Evolutionary conservation across 139 green algal species (phyloP).

Genomic region (Pedinophyceae sp.): DNA sequence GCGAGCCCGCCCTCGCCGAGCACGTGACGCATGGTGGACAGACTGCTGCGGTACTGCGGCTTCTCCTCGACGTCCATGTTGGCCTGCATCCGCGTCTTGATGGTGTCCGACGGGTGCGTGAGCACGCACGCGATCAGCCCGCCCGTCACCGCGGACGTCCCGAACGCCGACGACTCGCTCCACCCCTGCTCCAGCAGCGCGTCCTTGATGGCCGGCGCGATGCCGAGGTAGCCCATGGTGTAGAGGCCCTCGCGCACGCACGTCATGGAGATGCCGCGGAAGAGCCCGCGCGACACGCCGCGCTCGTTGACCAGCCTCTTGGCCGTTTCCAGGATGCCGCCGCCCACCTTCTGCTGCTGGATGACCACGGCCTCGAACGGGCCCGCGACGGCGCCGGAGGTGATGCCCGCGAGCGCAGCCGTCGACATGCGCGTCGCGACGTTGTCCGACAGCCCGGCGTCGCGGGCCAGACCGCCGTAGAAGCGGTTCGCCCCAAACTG

Average conservation of each 20-base stretch:
- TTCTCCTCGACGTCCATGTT: neutral
- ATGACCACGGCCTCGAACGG: slow-evolving; percentile 8
- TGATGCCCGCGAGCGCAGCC: neutral
- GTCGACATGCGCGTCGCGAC: neutral
- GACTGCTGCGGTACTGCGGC: too few species aligned
- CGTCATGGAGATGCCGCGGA: neutral
- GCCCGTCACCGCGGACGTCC: neutral
- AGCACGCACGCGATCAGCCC: neutral
- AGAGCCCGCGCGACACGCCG: neutral
- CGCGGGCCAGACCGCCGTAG: neutral
- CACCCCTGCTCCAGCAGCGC: neutral
- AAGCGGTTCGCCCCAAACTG: slow-evolving; percentile 7
- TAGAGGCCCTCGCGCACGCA: slow-evolving; percentile 10
- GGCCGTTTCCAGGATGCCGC: neutral
- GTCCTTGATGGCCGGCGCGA: neutral
- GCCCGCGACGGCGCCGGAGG: slow-evolving; percentile 1
- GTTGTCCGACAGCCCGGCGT: neutral
- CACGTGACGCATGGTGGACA: too few species aligned
- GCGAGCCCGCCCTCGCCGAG: too few species aligned
- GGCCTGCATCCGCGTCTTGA: slow-evolving; percentile 9
- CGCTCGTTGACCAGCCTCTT: neutral
- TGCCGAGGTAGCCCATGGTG: neutral
- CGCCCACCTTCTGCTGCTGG: slow-evolving; percentile 11
- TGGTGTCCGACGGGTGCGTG: slow-evolving; percentile 10
- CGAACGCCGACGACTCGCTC: neutral